Base-by-base conservation (phyloP, 495 filamentous ascomycete genomes). In the Stereocaulon alpinum region DNA sequence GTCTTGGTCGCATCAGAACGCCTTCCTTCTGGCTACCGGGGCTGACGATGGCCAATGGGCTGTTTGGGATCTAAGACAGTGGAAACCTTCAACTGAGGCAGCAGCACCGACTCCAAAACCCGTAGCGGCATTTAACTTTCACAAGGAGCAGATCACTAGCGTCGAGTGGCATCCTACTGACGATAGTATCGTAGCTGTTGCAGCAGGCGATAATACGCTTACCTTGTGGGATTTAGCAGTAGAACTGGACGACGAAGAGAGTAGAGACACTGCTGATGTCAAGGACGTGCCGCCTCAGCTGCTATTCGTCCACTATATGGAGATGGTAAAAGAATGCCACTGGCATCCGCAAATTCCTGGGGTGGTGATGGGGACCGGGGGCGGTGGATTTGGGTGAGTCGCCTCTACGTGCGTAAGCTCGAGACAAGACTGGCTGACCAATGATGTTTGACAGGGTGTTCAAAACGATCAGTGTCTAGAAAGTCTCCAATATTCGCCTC, bases 281-380 rank as follows among this genome's bases (percentile, higher is more conserved):
- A 81, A 85, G 56, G 93, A 93, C 60, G 89, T 98, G 63, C 93
- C 93, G 55, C 90, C 93, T 37, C 93, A 97, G 69, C 71, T 98
- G 65, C 73, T 98, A 62, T 98, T 98, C 74, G 88, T 96, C 64
- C 93, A 98, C 74, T 95, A 94, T 68, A 89, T 92, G 76, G 89
- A 93, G 63, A 79, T 84, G 64, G 89, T 91, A 55, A 97, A 96
- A 80, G 93, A 98, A 71, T 72, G 86, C 52, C 93, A 97, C 73
- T 98, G 93, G 91, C 93, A 98, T 72, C 86, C 86, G 22, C 93
- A 98, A 74, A 96, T 95, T 69, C 90, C 90, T 0, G 93, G 93
- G n/a, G 81, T 80, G 22, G 73, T 96, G 29, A 85, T 96, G 72
- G 91, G 89, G 10, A 98, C 93, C 6, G 93, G 93, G 14, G 85